Evolutionary conservation across 2,329 filamentous ascomycete species (phyloP).

Genomic region (Fusarium gaditjirri): DNA sequence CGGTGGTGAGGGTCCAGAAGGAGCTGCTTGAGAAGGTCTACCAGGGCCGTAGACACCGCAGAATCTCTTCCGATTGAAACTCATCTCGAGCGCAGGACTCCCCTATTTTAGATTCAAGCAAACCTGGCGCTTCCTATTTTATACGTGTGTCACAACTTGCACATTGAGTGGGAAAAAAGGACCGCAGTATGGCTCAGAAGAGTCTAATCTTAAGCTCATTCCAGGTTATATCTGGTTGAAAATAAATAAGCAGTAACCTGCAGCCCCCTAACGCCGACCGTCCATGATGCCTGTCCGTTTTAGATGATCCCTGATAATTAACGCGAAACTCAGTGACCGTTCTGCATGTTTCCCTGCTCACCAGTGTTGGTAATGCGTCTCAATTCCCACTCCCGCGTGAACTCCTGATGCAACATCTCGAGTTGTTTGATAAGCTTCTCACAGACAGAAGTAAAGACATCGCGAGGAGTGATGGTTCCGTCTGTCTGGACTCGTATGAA

Average conservation of each 20-base stretch:
- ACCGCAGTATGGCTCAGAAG: constrained; percentile 16
- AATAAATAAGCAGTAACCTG: constrained; percentile 36
- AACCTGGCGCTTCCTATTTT: background rate
- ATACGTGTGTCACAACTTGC: constrained; percentile 2
- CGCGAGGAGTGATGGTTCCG: constrained; percentile 86
- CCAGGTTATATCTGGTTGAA: constrained; percentile 29
- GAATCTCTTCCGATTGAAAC: constrained; percentile 7
- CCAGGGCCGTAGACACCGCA: constrained; percentile 3
- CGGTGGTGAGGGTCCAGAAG: constrained; percentile 76
- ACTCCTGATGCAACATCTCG: constrained; percentile 82
- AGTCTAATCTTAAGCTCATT: constrained; percentile 34
- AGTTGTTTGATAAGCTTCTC: constrained; percentile 85
- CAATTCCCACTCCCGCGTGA: constrained; percentile 91
- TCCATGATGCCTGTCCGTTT: constrained; percentile 34
- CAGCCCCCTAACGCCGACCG: constrained; percentile 43
- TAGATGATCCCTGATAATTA: constrained; percentile 14
- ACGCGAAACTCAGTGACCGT: constrained; percentile 46
- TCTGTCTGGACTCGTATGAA: constrained; percentile 90
- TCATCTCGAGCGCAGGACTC: background rate
- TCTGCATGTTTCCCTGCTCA: constrained; percentile 62
- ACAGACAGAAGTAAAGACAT: constrained; percentile 84
- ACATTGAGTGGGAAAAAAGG: constrained; percentile 16
- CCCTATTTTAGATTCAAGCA: background rate
- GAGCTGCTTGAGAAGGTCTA: constrained; percentile 36
- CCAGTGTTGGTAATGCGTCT: constrained; percentile 82